A percentile compares a stretch with the other conserved stretches of the same genome.
Conservation (phyloP, 2,329 filamentous ascomycete species). For the Ophiostoma piceae region DNA sequence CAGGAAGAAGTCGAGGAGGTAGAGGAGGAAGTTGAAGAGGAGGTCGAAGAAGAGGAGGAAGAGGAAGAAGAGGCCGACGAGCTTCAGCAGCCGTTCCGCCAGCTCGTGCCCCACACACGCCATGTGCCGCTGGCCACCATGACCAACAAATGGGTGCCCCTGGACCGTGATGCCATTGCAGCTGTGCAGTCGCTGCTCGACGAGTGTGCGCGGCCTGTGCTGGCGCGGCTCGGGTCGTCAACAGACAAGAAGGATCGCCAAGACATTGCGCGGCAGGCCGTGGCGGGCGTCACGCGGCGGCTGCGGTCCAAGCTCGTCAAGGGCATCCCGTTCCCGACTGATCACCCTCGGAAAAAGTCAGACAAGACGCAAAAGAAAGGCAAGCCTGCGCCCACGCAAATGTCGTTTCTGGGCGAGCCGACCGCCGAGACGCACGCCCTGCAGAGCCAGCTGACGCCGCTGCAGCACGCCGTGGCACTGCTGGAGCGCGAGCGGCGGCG, state of each 20-base stretch:
- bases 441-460: constrained; percentile 56
- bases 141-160: constrained; percentile 60
- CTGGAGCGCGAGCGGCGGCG: constrained; percentile 53
- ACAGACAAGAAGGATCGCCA: constrained; percentile 34
- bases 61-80: background rate
- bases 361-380: background rate
- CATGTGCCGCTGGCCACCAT: constrained; percentile 60
- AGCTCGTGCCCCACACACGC: constrained; percentile 47
- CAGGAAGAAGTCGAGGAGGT: background rate
- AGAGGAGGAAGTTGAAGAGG: background rate
- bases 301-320: constrained; percentile 54
- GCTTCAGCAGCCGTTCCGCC: constrained; percentile 38
- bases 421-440: constrained; percentile 58
- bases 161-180: constrained; percentile 50
- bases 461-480: constrained; percentile 58
- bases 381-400: constrained; percentile 32
- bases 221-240: constrained; percentile 48
- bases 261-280: constrained; percentile 50
- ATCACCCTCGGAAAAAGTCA: background rate
- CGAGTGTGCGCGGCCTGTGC: constrained; percentile 57
- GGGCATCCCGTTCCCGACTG: constrained; percentile 58
- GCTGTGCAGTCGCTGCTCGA: constrained; percentile 53
- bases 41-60: background rate
- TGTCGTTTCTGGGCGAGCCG: constrained; percentile 53
- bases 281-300: constrained; percentile 51